Evolutionary conservation across 2,329 filamentous ascomycete genomes (phyloP), one percentile per base, ranked within the genome.

Genomic region (Neonectria ditissima): DNA sequence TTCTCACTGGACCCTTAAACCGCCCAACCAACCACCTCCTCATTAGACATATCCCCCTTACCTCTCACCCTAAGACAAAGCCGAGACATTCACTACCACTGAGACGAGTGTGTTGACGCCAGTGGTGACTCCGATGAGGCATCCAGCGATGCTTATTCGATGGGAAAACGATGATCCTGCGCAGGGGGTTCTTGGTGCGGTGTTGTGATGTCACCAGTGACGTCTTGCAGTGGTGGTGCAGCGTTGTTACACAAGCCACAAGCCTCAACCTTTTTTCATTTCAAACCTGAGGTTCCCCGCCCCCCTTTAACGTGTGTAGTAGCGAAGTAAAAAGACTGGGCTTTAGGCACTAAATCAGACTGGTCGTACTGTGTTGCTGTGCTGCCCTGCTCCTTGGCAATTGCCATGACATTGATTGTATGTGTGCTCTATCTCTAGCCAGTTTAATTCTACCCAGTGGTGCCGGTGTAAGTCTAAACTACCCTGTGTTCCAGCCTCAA

Each of bases 181-280:
- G 10, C 16, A 37, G n/a, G 58, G 47, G 30, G 44, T 50, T 26
- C 53, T 24, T 16, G 45, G 26, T 30, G 30, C 22, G 47, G 18
- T 54, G 61, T n/a, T 54, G 65, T 74, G 72, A 74, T 72, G 72
- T 74, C 72, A 74, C 63, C 5, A 34, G 65, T 69, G 65, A 65
- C 59, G 59, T 69, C 60, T 56, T 56, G 22, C 57, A 51, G 68
- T 43, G 32, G 68, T 43, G 32, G 59, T 47, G 34, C 14, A 14
- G 34, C 34, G 8, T 37, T 14, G 34, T 37, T 37, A 14, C 16
- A 37, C 34, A 14, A 37, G 34, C n/a, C 34, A 37, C 34, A 37
- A 37, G 34, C 34, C 34, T 37, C 14, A 37, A n/a, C 5, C 5
- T 37, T 37, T 37, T 14, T 16, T 13, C 11, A 32, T 14, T 16